Evolutionary conservation across 2,329 filamentous ascomycete genomes (phyloP).

Genomic region (Sporothrix pseudoabietina): DNA sequence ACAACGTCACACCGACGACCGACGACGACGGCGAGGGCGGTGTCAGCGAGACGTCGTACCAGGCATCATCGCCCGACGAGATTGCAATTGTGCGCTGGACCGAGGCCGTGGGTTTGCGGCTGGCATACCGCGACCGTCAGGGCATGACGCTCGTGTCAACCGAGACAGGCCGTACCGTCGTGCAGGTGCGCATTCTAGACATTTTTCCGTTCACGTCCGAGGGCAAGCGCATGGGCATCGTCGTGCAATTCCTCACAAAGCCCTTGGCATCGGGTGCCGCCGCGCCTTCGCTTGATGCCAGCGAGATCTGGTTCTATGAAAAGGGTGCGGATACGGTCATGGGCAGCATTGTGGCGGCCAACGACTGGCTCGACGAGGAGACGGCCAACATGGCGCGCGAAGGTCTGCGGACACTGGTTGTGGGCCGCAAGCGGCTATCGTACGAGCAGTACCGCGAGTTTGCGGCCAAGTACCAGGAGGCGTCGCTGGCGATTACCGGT

Average conservation of each 20-base stretch:
- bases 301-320: constrained; percentile 97
- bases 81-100: constrained; percentile 98
- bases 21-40: constrained; percentile 73
- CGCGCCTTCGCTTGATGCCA: constrained; percentile 53
- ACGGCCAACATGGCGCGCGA: constrained; percentile 99
- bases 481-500: constrained; percentile 75
- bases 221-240: constrained; percentile 96
- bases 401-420: constrained; percentile 88
- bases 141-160: constrained; percentile 80
- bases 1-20: constrained; percentile 91
- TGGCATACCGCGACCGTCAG: constrained; percentile 83
- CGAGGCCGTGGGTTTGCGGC: constrained; percentile 82
- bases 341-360: constrained; percentile 90
- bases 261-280: constrained; percentile 51
- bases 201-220: constrained; percentile 98
- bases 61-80: constrained; percentile 95
- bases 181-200: constrained; percentile 85
- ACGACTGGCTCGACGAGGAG: constrained; percentile 98
- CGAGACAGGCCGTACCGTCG: constrained; percentile 70
- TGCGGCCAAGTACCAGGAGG: constrained; percentile 70
- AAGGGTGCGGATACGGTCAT: constrained; percentile 99
- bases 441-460: constrained; percentile 80
- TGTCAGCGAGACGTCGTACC: constrained; percentile 77
- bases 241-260: constrained; percentile 78
- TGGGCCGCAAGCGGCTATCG: constrained; percentile 87